A percentile compares a stretch with the other conserved stretches of the same genome.
Evolutionary conservation across 345 rosid species (phyloP).

Genomic region (Atalantia buxifolia): DNA sequence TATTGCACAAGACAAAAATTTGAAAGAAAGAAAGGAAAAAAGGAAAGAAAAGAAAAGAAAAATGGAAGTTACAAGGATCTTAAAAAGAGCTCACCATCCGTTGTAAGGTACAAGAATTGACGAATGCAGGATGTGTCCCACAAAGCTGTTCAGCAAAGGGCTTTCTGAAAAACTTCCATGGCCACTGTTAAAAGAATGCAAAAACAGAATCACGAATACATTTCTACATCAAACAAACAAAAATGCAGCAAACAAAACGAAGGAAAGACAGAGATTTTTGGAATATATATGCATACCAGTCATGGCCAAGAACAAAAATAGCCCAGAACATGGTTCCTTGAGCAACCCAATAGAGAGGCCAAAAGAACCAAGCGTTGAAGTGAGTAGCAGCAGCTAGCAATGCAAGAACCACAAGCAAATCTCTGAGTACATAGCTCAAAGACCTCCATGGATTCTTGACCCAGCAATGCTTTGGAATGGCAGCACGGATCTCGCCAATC

Average conservation of each 20-base stretch:
- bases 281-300: conserved; percentile 42
- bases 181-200: conserved; percentile 43
- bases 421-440: conserved; percentile 65
- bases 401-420: conserved; percentile 42
- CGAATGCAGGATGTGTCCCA: conserved; percentile 76
- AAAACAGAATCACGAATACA: conserved; percentile 5
- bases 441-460: conserved; percentile 66
- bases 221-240: conserved; percentile 1
- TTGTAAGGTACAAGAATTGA: conserved; percentile 84
- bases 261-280: not conserved
- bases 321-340: conserved; percentile 95
- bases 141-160: conserved; percentile 49
- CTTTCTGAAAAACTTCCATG: conserved; percentile 78
- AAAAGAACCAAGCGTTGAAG: conserved; percentile 45
- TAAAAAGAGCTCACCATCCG: conserved; percentile 55
- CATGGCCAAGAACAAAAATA: conserved; percentile 86
- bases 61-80: not conserved
- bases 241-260: not conserved
- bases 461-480: conserved; percentile 82
- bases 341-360: conserved; percentile 71
- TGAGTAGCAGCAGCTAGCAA: conserved; percentile 44
- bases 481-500: conserved; percentile 63
- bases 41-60: too few relatives aligned
- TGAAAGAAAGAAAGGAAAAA: not conserved
- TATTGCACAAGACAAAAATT: not conserved